phyloP scores from a whole-genome alignment of 805 yeast genomes.

The Kuraishia ogatae region DNA sequence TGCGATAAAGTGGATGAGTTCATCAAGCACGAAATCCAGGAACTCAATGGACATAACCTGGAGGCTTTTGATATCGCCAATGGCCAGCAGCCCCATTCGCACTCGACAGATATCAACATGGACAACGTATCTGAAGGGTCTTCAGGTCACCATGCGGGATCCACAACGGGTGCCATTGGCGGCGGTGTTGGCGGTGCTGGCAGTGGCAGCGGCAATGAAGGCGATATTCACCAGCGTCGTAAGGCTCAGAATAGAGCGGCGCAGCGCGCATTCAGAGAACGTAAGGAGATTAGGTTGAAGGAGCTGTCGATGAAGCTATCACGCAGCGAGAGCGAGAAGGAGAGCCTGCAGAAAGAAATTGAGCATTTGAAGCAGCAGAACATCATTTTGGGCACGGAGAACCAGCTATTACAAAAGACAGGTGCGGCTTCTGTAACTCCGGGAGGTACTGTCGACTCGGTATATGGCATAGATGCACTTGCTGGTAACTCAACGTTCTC shows the following conservation, averaged over 20 bases:
- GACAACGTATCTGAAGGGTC: neutral
- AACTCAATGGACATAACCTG: neutral
- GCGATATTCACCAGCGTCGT: neutral
- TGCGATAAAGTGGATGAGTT: neutral
- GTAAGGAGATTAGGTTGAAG: conserved; percentile 64
- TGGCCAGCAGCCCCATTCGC: neutral
- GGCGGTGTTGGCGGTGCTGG: neutral
- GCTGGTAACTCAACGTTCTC: conserved; percentile 3
- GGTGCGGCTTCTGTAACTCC: conserved; percentile 3
- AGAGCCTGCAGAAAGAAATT: conserved; percentile 29
- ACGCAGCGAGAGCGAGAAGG: conserved; percentile 40
- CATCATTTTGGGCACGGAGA: conserved; percentile 50
- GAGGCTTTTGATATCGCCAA: neutral
- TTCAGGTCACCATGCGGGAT: neutral
- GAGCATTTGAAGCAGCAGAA: conserved; percentile 42
- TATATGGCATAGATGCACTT: conserved; percentile 3
- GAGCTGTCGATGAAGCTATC: conserved; percentile 54
- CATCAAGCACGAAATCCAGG: conserved; percentile 1
- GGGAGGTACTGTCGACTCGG: neutral
- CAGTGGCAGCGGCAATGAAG: neutral
- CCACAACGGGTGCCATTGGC: neutral
- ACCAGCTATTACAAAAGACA: conserved; percentile 39
- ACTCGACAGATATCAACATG: neutral
- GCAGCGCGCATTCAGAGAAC: conserved; percentile 78
- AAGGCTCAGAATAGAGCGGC: conserved; percentile 83